Base-by-base conservation (phyloP, 2,329 filamentous ascomycete genomes). In the Epichloe bromicola region DNA sequence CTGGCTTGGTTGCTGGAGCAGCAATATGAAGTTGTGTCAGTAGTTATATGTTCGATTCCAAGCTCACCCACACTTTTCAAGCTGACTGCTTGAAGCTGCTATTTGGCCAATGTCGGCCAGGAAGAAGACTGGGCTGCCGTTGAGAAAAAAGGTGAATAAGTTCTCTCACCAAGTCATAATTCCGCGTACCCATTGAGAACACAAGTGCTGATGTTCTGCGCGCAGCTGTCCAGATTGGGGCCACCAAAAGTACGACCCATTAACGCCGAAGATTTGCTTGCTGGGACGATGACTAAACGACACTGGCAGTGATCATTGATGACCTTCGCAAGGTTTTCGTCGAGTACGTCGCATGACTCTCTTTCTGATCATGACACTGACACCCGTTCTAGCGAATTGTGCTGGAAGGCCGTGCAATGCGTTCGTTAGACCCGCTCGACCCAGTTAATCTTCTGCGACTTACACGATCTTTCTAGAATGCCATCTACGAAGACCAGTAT, bases 271-370 rank as follows among this genome's bases (percentile, higher is more conserved):
- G 12, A 39, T 39, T 7, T 23, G 34, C 34, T 15, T 12, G 34
- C 26, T 23, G 19, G 11, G 11, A 8, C 37, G 45, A 45, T 17
- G 10, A 39, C 45, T 47, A 19, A 47, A 39, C 17, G 15, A 12
- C 45, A 15, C 45, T 47, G 45, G 20, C 36, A 38, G 75, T 82
- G 60, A 64, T 74, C 55, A 70, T 79, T 55, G 71, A 75, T 50
- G 78, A 90, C 65, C 72, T 89, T 46, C 76, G 79, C 58, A 73
- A 75, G 59, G 83, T 86, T 66, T 87, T 90, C 61, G 75, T 90
- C 55, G 83, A 88, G 58, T 76, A 23, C 45, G 45, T 47, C 17
- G 45, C 45, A 19, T 12, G 8, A 30, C 8, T 17, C 30, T 12
- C 20, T 12, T 47, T 15, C n/a, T 14, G 43, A n/a, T 23, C 1